Conservation (phyloP, 2,329 filamentous ascomycete genomes). For the Colletotrichum gloeosporioides region DNA sequence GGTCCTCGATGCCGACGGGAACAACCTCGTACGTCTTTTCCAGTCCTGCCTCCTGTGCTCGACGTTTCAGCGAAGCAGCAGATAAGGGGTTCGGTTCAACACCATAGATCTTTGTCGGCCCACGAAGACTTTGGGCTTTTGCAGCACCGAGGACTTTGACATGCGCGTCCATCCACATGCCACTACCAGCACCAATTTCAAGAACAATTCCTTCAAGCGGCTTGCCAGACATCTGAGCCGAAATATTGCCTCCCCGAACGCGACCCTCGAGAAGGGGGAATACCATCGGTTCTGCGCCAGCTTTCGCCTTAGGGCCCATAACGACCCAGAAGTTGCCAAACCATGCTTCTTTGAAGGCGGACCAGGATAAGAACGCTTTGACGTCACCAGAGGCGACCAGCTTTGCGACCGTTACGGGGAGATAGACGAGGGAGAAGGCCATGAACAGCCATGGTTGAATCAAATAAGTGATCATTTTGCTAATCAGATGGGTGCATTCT, state of each 20-base stretch:
- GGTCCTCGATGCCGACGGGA: conserved; percentile 58
- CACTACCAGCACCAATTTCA: conserved; percentile 67
- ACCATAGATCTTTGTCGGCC: conserved; percentile 57
- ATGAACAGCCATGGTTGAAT: conserved; percentile 51
- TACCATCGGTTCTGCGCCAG: conserved; percentile 37
- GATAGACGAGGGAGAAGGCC: conserved; percentile 41
- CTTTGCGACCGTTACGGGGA: conserved; percentile 47
- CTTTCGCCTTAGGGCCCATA: conserved; percentile 42
- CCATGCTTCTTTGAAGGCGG: conserved; percentile 46
- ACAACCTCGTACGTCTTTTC: conserved; percentile 57
- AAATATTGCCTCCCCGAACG: conserved; percentile 31
- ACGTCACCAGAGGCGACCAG: conserved; percentile 34
- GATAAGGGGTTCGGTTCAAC: conserved; percentile 67
- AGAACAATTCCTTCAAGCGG: conserved; percentile 57
- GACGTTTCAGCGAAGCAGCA: conserved; percentile 37
- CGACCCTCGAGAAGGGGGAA: conserved; percentile 51
- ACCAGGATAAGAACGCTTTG: conserved; percentile 35
- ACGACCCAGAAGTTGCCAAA: conserved; percentile 59
- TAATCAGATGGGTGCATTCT: accelerated
- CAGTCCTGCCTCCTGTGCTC: conserved; percentile 48
- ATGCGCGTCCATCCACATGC: conserved; percentile 65
- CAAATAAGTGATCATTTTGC: neutral
- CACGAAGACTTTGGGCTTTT: neutral
- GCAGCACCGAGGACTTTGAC: conserved; percentile 19
- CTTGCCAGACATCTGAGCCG: conserved; percentile 23